These are phyloP conservation scores for Calonectria multiphialidica DNA, from an alignment of 2,329 filamentous ascomycete species.

Conservation along the genomic window DNA sequence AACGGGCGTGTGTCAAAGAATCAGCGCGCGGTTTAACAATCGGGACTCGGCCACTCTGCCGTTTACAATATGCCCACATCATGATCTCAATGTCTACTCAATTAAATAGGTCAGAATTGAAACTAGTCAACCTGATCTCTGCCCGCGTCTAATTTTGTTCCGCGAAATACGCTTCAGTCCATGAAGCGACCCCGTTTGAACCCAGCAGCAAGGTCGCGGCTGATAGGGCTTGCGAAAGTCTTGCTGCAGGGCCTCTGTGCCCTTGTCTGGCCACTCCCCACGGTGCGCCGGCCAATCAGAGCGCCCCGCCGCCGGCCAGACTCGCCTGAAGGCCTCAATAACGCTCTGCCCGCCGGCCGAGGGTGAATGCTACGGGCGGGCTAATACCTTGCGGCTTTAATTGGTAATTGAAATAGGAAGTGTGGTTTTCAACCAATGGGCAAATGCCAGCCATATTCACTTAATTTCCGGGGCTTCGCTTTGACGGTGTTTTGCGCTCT, in stretches of 20 bases:
- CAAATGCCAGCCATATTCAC: not conserved
- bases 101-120: too few species aligned
- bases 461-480: too few species aligned
- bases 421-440: not conserved
- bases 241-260: not conserved
- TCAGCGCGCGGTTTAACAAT: not conserved
- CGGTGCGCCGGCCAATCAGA: not conserved
- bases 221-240: not conserved
- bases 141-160: not conserved
- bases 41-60: not conserved
- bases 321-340: not conserved
- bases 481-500: too few species aligned
- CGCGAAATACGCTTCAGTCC: not conserved
- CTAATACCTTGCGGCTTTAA: not conserved
- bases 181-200: not conserved
- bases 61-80: not conserved
- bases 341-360: not conserved
- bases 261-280: not conserved
- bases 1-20: not conserved
- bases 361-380: not conserved
- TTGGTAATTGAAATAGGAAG: not conserved
- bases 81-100: not conserved
- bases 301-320: not conserved
- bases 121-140: not conserved
- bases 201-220: not conserved